Conservation (phyloP, 495 filamentous ascomycete species). For the Diplogelasinospora grovesii region DNA sequence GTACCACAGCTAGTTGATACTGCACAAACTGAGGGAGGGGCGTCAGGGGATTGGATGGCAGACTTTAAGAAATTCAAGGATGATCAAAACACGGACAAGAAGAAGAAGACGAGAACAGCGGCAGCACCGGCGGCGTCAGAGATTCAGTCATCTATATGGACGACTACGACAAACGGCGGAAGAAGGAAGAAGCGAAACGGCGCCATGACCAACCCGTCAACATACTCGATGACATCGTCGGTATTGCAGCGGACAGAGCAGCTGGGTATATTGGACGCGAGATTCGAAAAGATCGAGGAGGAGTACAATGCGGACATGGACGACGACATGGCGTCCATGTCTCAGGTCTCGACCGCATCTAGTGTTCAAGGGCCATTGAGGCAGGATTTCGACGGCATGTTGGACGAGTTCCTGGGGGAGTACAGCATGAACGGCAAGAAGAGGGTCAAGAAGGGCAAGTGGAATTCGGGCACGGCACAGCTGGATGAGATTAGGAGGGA, state of each 20-base stretch:
- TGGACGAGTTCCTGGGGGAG: slow-evolving; percentile 86
- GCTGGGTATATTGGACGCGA: slow-evolving; percentile 74
- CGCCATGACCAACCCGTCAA: slow-evolving; percentile 78
- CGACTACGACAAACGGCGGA: slow-evolving; percentile 65
- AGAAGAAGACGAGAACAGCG: slow-evolving; percentile 31
- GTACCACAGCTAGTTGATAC: slow-evolving; percentile 43
- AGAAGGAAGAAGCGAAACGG: slow-evolving; percentile 86
- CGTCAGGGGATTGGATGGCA: slow-evolving; percentile 66
- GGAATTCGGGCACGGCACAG: slow-evolving; percentile 74
- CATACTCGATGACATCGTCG: slow-evolving; percentile 96
- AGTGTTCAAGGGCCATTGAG: slow-evolving; percentile 52
- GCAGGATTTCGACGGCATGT: slow-evolving; percentile 75
- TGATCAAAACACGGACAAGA: slow-evolving; percentile 48
- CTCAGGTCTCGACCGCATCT: slow-evolving; percentile 37
- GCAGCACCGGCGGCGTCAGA: slow-evolving; percentile 48
- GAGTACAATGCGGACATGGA: slow-evolving; percentile 73
- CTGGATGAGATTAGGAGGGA: slow-evolving; percentile 83
- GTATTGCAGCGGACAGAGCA: slow-evolving; percentile 83
- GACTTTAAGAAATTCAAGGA: slow-evolving; percentile 90
- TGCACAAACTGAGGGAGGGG: slow-evolving; percentile 39
- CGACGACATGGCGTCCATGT: slow-evolving; percentile 42
- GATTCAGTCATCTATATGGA: slow-evolving; percentile 68
- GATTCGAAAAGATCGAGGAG: slow-evolving; percentile 87
- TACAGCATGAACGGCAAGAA: slow-evolving; percentile 74
- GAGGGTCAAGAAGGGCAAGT: slow-evolving; percentile 74